A percentile compares a stretch with the other conserved stretches of the same genome.
Conservation (phyloP, 108 stramenopile species). For the Cyclotella cryptica region DNA sequence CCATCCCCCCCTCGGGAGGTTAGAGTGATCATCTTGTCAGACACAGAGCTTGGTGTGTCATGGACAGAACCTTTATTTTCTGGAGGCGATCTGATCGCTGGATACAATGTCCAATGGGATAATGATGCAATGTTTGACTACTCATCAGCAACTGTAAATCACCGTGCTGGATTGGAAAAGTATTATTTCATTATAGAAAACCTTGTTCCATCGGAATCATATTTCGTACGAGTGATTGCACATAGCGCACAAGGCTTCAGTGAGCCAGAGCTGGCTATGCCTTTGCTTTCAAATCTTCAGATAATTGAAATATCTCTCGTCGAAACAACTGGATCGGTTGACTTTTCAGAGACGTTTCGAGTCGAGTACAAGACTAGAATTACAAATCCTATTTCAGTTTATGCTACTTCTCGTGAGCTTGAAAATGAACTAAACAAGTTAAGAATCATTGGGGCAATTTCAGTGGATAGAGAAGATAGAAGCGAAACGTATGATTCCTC, state of each 20-base stretch:
- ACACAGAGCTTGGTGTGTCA: slow-evolving; percentile 49
- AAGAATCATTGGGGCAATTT: slow-evolving; percentile 8
- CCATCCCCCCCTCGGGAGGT: slow-evolving; percentile 47
- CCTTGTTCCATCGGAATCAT: slow-evolving; percentile 59
- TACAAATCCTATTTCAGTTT: slow-evolving; percentile 25
- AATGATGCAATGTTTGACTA: slow-evolving; percentile 43
- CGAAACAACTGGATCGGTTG: slow-evolving; percentile 13
- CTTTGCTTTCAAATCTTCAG: slow-evolving; percentile 8
- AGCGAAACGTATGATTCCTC: slow-evolving; percentile 21
- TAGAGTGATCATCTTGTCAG: slow-evolving; percentile 36
- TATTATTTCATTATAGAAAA: slow-evolving; percentile 54
- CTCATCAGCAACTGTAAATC: slow-evolving; percentile 23
- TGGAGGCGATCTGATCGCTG: slow-evolving; percentile 47
- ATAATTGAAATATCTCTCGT: slow-evolving; percentile 18
- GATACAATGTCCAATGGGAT: slow-evolving; percentile 59
- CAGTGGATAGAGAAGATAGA: slow-evolving; percentile 41
- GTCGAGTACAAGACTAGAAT: slow-evolving; percentile 5
- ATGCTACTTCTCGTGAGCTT: slow-evolving; percentile 24
- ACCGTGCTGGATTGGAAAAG: too few relatives aligned
- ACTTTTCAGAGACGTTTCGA: slow-evolving; percentile 30
- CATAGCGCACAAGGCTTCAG: slow-evolving; percentile 66
- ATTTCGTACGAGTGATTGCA: slow-evolving; percentile 69
- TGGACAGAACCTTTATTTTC: slow-evolving; percentile 46
- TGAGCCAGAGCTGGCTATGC: slow-evolving; percentile 21
- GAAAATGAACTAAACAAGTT: slow-evolving; percentile 38